Evolutionary conservation across 108 stramenopile species (phyloP).

Genomic region (Schizochytrium sp.): DNA sequence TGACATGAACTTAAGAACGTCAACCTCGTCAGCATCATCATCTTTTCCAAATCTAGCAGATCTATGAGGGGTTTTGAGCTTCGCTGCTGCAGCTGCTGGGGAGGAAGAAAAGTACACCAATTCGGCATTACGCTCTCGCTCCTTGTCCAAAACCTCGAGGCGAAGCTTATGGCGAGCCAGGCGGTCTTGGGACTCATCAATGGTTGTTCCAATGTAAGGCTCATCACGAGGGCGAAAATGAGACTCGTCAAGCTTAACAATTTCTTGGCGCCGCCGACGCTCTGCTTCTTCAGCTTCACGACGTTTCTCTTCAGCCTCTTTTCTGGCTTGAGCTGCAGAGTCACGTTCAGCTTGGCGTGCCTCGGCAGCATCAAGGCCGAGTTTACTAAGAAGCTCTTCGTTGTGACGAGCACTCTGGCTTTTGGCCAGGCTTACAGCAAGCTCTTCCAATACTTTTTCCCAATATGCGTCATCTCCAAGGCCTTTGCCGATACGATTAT

Average conservation of each 20-base stretch:
- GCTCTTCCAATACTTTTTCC: background rate
- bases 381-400: background rate
- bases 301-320: background rate
- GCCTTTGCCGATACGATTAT: slow-evolving; percentile 73
- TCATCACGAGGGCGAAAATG: background rate
- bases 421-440: background rate
- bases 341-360: slow-evolving; percentile 1
- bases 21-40: slow-evolving; percentile 63
- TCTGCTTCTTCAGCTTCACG: background rate
- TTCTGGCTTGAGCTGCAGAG: background rate
- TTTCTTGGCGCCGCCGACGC: background rate
- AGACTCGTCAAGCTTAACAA: background rate
- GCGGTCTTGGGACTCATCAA: slow-evolving; percentile 62
- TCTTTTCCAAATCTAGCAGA: slow-evolving; percentile 62
- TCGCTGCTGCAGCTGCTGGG: background rate
- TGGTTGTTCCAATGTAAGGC: background rate
- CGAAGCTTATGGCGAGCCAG: slow-evolving; percentile 89
- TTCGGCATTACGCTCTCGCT: slow-evolving; percentile 73
- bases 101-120: background rate
- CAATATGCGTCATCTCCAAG: slow-evolving; percentile 65
- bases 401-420: background rate
- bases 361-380: background rate
- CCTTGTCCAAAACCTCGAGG: slow-evolving; percentile 83
- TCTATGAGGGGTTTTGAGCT: background rate
- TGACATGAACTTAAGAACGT: slow-evolving; percentile 60